Conservation (phyloP, 2,329 filamentous ascomycete genomes). For the Exophiala sideris region DNA sequence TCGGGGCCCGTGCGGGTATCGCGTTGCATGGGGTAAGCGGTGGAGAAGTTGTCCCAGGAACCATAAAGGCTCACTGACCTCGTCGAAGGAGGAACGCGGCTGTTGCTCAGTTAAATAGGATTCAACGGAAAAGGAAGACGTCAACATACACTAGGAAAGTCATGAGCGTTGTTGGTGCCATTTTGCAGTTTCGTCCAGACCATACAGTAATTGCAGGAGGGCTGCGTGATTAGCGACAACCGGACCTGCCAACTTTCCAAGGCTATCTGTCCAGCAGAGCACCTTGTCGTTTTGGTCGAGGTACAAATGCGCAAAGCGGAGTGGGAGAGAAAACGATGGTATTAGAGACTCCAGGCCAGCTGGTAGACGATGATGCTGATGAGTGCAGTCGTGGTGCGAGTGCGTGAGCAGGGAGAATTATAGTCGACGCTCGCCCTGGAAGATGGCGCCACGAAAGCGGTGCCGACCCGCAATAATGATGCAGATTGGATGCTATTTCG, state of each 20-base stretch:
- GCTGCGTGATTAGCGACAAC: background rate
- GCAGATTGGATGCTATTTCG: conserved; percentile 19
- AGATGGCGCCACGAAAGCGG: conserved; percentile 7
- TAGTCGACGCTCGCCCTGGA: conserved; percentile 4
- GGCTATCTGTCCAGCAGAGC: background rate
- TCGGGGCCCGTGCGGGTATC: conserved; percentile 70
- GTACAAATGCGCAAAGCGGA: background rate
- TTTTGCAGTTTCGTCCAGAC: conserved; percentile 10
- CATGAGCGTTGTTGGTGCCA: conserved; percentile 31
- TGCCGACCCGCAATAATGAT: conserved; percentile 1
- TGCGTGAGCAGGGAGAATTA: conserved; percentile 8
- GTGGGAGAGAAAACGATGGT: background rate
- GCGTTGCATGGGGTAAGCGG: conserved; percentile 73
- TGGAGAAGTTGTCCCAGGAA: conserved; percentile 92
- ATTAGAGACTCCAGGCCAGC: conserved; percentile 11
- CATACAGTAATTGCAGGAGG: conserved; percentile 4
- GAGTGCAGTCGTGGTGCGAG: conserved; percentile 1
- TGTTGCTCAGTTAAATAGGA: conserved; percentile 27
- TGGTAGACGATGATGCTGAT: conserved; percentile 1
- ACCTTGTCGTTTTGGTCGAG: conserved; percentile 4
- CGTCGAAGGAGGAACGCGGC: conserved; percentile 38
- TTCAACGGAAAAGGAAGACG: background rate
- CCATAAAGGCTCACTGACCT: conserved; percentile 74
- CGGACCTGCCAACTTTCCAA: background rate
- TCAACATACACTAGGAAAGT: conserved; percentile 33